Evolutionary conservation across 2,329 filamentous ascomycete genomes (phyloP).

Genomic region (Cordyceps farinosa): DNA sequence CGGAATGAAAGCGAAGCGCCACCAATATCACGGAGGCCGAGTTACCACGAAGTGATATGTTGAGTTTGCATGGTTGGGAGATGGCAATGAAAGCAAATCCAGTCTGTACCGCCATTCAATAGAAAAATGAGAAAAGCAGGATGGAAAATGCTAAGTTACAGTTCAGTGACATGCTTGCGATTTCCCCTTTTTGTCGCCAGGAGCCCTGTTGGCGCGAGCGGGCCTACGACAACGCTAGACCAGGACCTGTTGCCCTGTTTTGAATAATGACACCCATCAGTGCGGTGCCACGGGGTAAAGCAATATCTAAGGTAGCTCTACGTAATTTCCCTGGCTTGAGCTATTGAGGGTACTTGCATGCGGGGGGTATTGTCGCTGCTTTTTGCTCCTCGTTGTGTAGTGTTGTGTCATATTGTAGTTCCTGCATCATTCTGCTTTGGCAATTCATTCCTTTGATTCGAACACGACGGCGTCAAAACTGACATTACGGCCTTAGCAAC

Average conservation of each 20-base stretch:
- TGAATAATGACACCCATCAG: slow-evolving; percentile 1
- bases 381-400: not conserved
- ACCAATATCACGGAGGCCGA: not conserved
- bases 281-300: slow-evolving; percentile 10
- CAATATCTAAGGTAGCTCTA: slow-evolving; percentile 4
- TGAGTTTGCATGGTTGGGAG: not conserved
- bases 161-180: not conserved
- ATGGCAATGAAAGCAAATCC: not conserved
- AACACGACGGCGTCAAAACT: not conserved
- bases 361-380: not conserved
- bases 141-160: not conserved
- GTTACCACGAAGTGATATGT: not conserved
- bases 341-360: not conserved
- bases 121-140: not conserved
- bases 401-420: not conserved
- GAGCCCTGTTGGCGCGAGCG: not conserved
- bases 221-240: slow-evolving; percentile 9
- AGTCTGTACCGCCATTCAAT: not conserved
- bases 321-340: slow-evolving; percentile 3
- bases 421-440: slow-evolving; percentile 7
- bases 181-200: not conserved
- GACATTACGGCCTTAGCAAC: slow-evolving; percentile 2
- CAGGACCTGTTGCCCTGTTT: not conserved
- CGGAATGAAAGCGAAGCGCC: not conserved
- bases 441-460: not conserved